Evolutionary conservation across 2,329 filamentous ascomycete species (phyloP), one percentile per base, ranked within the genome.

Genomic region (Cercospora berteroae): DNA sequence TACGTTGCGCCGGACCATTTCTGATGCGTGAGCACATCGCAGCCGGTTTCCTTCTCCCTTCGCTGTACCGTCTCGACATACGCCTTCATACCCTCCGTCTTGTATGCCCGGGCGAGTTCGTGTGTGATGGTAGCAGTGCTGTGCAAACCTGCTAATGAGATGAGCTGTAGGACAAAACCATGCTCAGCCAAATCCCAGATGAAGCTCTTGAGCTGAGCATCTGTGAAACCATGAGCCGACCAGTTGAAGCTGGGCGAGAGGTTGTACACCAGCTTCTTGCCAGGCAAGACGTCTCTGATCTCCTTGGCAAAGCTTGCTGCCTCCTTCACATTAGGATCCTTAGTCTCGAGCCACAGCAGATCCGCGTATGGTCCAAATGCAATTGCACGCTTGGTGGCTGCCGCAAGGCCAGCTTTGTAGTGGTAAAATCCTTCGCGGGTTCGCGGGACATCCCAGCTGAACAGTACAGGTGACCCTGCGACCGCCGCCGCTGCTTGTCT

Each of bases 231-330:
- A 78, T 98, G 94, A 10, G 89, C 89, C 88, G 96, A 95, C 95
- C 95, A 99, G 84, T 99, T 98, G 86, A 99, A 99, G 8, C 92
- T 96, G 0, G 95, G 95, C 4, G 90, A 94, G 1, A 99, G 86
- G 82, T 99, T 99, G 83, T 99, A 99, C 0, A 98, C 94, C 25
- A 99, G 86, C 39, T 92, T 91, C 86, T 98, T 98, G 68, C 87
- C 88, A 0, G 93, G 92, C 74, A 87, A 84, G 3, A 81, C 83
- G 0, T 83, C 80, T 64, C 91, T 88, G 68, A 99, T 95, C 56
- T 93, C 87, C 10, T 86, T 85, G 12, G 91, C 92, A 61, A 99
- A 93, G 60, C 85, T 84, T 3, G 86, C 83, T 0, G 92, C 93
- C 36, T 96, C 91, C 60, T 87, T 80, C 10, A 98, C 92, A 72